phyloP scores from a whole-genome alignment of 306 rosid genomes.

The Crataegus laevigata region DNA sequence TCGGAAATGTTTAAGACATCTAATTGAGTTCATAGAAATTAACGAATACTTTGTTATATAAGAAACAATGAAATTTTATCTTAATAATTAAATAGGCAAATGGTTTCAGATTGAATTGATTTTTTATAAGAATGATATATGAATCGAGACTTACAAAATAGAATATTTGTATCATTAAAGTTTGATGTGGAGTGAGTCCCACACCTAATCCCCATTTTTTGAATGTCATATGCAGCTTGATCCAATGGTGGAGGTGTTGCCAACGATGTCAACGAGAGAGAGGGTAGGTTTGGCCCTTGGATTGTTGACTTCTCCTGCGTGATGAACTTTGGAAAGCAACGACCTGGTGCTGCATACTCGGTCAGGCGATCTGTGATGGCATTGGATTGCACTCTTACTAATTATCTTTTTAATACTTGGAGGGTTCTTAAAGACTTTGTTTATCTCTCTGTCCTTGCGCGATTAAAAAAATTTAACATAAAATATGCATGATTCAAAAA shows the following conservation, averaged over 20 bases:
- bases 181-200: no score
- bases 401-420: not conserved
- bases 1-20: no score
- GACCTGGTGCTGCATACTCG: not conserved
- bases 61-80: no score
- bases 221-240: not conserved
- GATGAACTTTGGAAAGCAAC: not conserved
- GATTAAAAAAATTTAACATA: not conserved
- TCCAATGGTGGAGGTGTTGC: not conserved
- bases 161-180: fast-evolving
- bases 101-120: no score
- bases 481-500: no score
- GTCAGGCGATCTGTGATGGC: not conserved
- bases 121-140: no score
- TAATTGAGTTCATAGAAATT: no score
- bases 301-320: not conserved
- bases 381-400: not conserved
- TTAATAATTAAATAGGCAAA: no score
- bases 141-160: no score
- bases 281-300: not conserved
- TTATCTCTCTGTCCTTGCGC: not conserved
- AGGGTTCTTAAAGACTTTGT: not conserved
- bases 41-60: no score
- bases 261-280: not conserved
- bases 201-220: no score